Evolutionary conservation across 805 yeast species (phyloP).

Genomic region (Clavispora carvajalis): DNA sequence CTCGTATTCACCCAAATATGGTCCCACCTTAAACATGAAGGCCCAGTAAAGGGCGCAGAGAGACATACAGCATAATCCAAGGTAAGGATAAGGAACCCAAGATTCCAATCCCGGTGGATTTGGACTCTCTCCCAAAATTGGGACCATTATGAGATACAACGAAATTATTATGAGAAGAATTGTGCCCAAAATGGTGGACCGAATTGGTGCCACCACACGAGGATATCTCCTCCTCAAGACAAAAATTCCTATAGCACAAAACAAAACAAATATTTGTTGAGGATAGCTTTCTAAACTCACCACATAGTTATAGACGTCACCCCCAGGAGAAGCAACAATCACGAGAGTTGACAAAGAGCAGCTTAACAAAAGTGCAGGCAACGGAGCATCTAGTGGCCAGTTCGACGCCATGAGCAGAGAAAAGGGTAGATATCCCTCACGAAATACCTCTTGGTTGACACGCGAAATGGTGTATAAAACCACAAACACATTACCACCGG

Average conservation of each 20-base stretch:
- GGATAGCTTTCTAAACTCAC: conserved; percentile 51
- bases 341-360: conserved; percentile 36
- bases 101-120: conserved; percentile 37
- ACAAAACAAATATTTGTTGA: conserved; percentile 42
- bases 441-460: conserved; percentile 59
- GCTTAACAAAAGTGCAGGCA: conserved; percentile 45
- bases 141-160: conserved; percentile 46
- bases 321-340: conserved; percentile 38
- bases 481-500: conserved; percentile 60
- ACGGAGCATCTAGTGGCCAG: conserved; percentile 52
- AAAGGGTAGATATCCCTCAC: conserved; percentile 59
- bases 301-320: conserved; percentile 47
- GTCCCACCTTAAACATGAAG: conserved; percentile 43
- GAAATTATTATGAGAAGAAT: conserved; percentile 41
- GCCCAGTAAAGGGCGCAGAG: conserved; percentile 53
- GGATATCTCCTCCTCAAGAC: conserved; percentile 48
- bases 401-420: conserved; percentile 49
- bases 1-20: conserved; percentile 41
- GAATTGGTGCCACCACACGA: conserved; percentile 44
- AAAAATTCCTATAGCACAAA: conserved; percentile 54
- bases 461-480: conserved; percentile 55
- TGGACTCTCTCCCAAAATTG: conserved; percentile 33
- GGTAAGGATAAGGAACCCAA: conserved; percentile 47
- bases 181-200: conserved; percentile 47
- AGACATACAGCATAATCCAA: conserved; percentile 38